Base-by-base conservation (phyloP, 2,329 filamentous ascomycete species). In the Grosmannia penicillata region DNA sequence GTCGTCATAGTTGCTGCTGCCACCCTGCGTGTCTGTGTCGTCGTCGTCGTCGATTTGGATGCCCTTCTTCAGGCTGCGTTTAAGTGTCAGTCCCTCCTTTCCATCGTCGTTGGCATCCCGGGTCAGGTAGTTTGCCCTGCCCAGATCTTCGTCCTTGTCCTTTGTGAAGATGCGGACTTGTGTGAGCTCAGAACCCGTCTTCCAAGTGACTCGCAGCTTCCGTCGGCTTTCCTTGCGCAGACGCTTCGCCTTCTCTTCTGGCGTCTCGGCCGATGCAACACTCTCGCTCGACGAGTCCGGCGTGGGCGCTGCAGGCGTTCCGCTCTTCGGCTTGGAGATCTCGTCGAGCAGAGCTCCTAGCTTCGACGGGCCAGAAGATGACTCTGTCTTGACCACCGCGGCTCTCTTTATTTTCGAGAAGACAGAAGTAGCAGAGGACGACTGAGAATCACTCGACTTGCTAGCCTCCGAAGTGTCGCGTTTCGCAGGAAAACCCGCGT, bases 81-180 rank as follows among this genome's bases (percentile, higher is more conserved):
- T 78, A 37, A 78, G 59, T 48, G 79, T 75, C 63, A 80, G 75
- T 35, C 82, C 78, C 50, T 83, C 82, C 6, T 75, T 76, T 36
- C 75, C 75, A 49, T 83, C 78, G 52, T 86, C 81, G 23, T 71
- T 70, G 4, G 78, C 78, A 54, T 86, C 80, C 35, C 74, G 73
- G 29, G 78, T 70, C 66, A 83, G 76, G 49, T 75, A 79, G 39
- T 68, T 65, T 38, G 73, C 70, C 39, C 80, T 69, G 38, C 75
- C 78, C 41, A 76, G 66, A 47, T 84, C 78, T 51, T 86, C 81
- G 4, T 83, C 78, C 2, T 73, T 75, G 44, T 84, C 78, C 49
- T 83, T 81, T 39, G 75, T 73, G 57, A 87, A 86, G 36, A 77
- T 61, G 45, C 72, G 71, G 39, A 84, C 62, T 47, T 82, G 63